A percentile compares a stretch with the other conserved stretches of the same genome.
phyloP scores from a whole-genome alignment of 2,329 filamentous ascomycete species.

The Tolypocladium paradoxum region DNA sequence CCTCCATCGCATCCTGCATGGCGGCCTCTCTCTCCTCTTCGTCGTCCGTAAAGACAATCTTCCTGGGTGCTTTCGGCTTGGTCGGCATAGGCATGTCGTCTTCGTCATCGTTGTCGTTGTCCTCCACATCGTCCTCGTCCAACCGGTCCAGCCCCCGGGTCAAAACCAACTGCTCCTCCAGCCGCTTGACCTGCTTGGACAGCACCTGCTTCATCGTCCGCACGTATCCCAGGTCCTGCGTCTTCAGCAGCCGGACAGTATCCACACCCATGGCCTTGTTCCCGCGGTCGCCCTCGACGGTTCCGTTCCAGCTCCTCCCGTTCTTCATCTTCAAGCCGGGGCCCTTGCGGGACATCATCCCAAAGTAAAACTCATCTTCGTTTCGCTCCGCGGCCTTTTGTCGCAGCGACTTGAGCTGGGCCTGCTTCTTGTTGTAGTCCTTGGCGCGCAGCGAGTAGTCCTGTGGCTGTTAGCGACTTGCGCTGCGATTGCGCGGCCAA shows the following conservation, averaged over 20 bases:
- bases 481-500: not conserved
- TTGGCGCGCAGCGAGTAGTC: slow-evolving; percentile 55
- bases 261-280: slow-evolving; percentile 45
- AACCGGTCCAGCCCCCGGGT: slow-evolving; percentile 24
- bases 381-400: slow-evolving; percentile 55
- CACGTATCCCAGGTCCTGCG: slow-evolving; percentile 56
- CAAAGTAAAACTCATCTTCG: slow-evolving; percentile 64
- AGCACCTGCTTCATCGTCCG: slow-evolving; percentile 51
- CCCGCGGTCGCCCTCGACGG: slow-evolving; percentile 45
- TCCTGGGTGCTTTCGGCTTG: slow-evolving; percentile 26
- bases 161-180: slow-evolving; percentile 44
- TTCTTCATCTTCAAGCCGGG: slow-evolving; percentile 37
- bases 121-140: slow-evolving; percentile 22
- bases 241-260: slow-evolving; percentile 53
- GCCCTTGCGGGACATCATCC: slow-evolving; percentile 53
- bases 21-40: slow-evolving; percentile 23
- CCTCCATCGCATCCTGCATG: slow-evolving; percentile 18
- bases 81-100: slow-evolving; percentile 18
- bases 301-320: slow-evolving; percentile 43
- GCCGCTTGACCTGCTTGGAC: slow-evolving; percentile 41
- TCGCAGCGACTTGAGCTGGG: slow-evolving; percentile 45
- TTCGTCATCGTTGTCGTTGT: slow-evolving; percentile 19
- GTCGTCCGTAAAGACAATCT: slow-evolving; percentile 41
- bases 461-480: slow-evolving; percentile 17
- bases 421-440: slow-evolving; percentile 57